phyloP scores from a whole-genome alignment of 2,329 filamentous ascomycete species.

The Paraphaeosphaeria sporulosa region DNA sequence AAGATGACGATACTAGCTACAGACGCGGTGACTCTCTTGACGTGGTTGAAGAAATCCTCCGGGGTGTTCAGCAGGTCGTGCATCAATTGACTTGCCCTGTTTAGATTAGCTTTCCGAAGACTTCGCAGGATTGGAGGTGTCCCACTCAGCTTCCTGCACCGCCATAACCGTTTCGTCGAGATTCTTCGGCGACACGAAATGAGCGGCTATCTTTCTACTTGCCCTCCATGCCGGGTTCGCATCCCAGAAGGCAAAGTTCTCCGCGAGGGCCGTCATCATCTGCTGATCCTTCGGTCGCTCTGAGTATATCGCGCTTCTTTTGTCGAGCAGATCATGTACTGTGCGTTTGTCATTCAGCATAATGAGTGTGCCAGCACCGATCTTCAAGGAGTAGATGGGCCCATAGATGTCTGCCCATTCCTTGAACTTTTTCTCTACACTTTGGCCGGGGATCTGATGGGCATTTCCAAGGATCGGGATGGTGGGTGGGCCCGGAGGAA shows the following conservation, averaged over 20 bases:
- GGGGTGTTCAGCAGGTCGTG: constrained; percentile 55
- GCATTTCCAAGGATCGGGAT: constrained; percentile 38
- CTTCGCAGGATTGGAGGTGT: constrained; percentile 39
- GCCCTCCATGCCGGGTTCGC: constrained; percentile 26
- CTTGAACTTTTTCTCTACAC: constrained; percentile 29
- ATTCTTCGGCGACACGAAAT: constrained; percentile 27
- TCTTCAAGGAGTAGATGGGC: constrained; percentile 27
- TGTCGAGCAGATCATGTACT: constrained; percentile 30
- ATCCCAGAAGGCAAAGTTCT: constrained; percentile 32
- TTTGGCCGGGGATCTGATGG: constrained; percentile 26
- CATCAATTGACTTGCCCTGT: constrained; percentile 37
- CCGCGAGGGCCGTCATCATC: constrained; percentile 16
- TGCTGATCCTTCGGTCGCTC: constrained; percentile 27
- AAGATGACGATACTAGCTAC: constrained; percentile 28
- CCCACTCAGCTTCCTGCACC: constrained; percentile 10
- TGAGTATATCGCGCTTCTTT: constrained; percentile 27
- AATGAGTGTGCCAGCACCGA: constrained; percentile 27
- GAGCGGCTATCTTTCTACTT: constrained; percentile 30
- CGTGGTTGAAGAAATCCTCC: constrained; percentile 50
- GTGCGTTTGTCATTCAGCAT: constrained; percentile 24
- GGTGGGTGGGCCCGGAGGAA: constrained; percentile 37
- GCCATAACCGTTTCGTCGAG: constrained; percentile 26
- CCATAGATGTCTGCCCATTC: constrained; percentile 31
- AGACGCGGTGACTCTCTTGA: constrained; percentile 30
- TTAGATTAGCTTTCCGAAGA: constrained; percentile 57